Conservation (phyloP, 2,329 filamentous ascomycete species). For the Aspergillus hiratsukae region DNA sequence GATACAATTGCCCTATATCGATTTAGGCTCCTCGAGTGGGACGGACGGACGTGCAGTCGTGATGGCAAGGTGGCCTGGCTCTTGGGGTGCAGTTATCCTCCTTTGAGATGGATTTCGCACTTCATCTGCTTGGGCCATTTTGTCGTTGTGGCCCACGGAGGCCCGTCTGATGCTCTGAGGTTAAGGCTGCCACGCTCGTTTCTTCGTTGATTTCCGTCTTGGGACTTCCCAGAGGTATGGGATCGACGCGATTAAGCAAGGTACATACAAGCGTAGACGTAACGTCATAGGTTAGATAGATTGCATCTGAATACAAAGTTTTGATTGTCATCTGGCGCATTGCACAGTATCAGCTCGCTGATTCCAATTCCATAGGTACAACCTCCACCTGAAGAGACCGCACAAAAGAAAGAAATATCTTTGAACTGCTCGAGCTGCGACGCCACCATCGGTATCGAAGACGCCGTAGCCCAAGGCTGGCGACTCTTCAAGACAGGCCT, state of each 20-base stretch:
- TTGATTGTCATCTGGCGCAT: neutral
- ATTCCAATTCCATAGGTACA: slow-evolving; percentile 27
- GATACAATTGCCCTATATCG: slow-evolving; percentile 57
- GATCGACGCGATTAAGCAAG: slow-evolving; percentile 33
- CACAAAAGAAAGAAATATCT: neutral
- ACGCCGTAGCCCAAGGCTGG: slow-evolving; percentile 40
- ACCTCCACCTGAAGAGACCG: slow-evolving; percentile 7
- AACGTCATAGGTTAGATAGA: neutral
- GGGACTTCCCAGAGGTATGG: slow-evolving; percentile 21
- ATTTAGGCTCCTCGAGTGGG: slow-evolving; percentile 14
- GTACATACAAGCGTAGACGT: slow-evolving; percentile 24
- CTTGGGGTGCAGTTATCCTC: slow-evolving; percentile 30
- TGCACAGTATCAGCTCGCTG: neutral
- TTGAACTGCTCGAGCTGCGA: slow-evolving; percentile 30
- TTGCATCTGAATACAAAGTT: neutral
- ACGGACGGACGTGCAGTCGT: neutral
- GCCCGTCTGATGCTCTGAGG: slow-evolving; percentile 12
- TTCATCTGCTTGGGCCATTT: neutral
- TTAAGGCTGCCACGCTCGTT: slow-evolving; percentile 17
- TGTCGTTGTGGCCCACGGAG: slow-evolving; percentile 2
- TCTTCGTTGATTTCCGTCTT: slow-evolving; percentile 17
- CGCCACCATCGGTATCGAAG: slow-evolving; percentile 36
- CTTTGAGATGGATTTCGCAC: slow-evolving; percentile 34
- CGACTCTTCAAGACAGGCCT: slow-evolving; percentile 50
- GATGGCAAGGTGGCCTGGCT: neutral